Percentiles rank a stretch among this genome's conserved stretches.
phyloP scores from a whole-genome alignment of 2,329 filamentous ascomycete genomes.

The Apiospora phragmitis region DNA sequence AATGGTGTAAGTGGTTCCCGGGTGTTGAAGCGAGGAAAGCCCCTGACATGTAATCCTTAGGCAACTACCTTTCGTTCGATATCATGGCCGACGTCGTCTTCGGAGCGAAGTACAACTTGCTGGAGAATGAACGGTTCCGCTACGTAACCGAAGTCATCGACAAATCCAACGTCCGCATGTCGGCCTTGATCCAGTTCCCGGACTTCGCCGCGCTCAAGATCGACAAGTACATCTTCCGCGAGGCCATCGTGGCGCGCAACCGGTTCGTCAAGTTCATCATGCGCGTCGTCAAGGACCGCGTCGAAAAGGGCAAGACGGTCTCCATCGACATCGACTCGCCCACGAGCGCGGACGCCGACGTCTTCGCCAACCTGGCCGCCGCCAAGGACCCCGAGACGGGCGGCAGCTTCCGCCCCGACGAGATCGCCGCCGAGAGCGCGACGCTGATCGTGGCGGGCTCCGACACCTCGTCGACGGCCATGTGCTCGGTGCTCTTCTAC shows the following conservation, averaged over 20 bases:
- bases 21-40: neutral
- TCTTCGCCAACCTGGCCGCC: conserved; percentile 11
- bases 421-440: conserved; percentile 14
- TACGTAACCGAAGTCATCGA: conserved; percentile 15
- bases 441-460: conserved; percentile 17
- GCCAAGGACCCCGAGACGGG: conserved; percentile 16
- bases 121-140: conserved; percentile 12
- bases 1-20: conserved; percentile 13
- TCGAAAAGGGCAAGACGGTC: conserved; percentile 10
- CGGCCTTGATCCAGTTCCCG: conserved; percentile 14
- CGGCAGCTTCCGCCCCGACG: conserved; percentile 9
- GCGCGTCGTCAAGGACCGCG: conserved; percentile 11
- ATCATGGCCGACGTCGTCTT: conserved; percentile 17
- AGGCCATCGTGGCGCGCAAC: conserved; percentile 11
- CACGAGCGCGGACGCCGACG: conserved; percentile 10
- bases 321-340: conserved; percentile 9
- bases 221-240: conserved; percentile 14
- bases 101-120: conserved; percentile 13
- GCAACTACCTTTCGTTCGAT: conserved; percentile 17
- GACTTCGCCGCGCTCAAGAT: conserved; percentile 8
- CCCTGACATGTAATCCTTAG: neutral
- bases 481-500: conserved; percentile 12
- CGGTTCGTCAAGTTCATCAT: conserved; percentile 15
- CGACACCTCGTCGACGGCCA: conserved; percentile 14
- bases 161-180: conserved; percentile 16